phyloP scores from a whole-genome alignment of 2,329 filamentous ascomycete species.

The Dactylellina drechsleri region DNA sequence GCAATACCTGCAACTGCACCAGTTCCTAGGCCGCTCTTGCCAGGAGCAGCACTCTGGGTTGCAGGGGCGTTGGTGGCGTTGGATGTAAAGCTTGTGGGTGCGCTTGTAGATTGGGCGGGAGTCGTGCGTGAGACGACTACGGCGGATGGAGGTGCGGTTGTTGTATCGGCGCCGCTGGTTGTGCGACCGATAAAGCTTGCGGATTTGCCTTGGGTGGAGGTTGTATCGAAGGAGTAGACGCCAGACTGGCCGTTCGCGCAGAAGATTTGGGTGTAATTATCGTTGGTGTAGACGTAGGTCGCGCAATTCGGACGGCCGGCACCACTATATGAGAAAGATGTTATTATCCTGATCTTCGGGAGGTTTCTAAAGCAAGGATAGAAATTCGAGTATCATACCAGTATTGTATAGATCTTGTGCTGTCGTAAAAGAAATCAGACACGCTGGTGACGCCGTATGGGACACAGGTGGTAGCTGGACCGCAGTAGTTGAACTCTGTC shows the following conservation, averaged over 20 bases:
- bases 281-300: slow-evolving; percentile 44
- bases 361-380: not conserved
- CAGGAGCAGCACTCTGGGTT: not conserved
- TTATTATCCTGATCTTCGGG: not conserved
- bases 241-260: slow-evolving; percentile 36
- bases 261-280: slow-evolving; percentile 45
- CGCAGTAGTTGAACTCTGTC: slow-evolving; percentile 47
- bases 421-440: slow-evolving; percentile 46
- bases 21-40: slow-evolving; percentile 24
- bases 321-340: slow-evolving; percentile 24
- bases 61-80: slow-evolving; percentile 6
- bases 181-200: slow-evolving; percentile 36
- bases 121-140: slow-evolving; percentile 15
- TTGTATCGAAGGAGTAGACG: slow-evolving; percentile 32
- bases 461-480: slow-evolving; percentile 37
- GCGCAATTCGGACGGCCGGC: slow-evolving; percentile 31
- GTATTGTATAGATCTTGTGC: slow-evolving; percentile 52
- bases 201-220: slow-evolving; percentile 27
- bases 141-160: slow-evolving; percentile 14
- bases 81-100: not conserved
- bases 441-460: slow-evolving; percentile 45
- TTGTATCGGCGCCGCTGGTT: slow-evolving; percentile 1
- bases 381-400: slow-evolving; percentile 18
- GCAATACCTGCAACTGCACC: slow-evolving; percentile 48
- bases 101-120: not conserved